A percentile compares a stretch with the other conserved stretches of the same genome.
Conservation (phyloP, 495 filamentous ascomycete species). For the Collariella sp. region DNA sequence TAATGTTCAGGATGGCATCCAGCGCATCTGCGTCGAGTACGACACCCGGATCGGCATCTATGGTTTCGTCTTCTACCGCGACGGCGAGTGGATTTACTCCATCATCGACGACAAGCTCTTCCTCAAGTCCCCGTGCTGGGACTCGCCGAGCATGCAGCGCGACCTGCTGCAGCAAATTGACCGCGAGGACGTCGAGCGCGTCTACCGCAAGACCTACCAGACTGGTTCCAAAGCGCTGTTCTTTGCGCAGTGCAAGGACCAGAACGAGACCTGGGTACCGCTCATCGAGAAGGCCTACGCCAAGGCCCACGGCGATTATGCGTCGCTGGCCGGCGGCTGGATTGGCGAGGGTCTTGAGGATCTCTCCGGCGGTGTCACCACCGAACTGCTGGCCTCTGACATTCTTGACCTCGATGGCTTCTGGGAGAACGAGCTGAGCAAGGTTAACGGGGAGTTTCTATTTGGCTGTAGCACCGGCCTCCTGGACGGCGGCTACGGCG, state of each 20-base stretch:
- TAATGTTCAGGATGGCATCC: slow-evolving; percentile 66
- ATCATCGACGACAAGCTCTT: slow-evolving; percentile 80
- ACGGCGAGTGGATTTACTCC: slow-evolving; percentile 90
- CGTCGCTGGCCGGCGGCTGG: slow-evolving; percentile 73
- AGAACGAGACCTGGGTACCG: slow-evolving; percentile 91
- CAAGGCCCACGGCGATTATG: slow-evolving; percentile 83
- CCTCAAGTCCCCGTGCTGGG: slow-evolving; percentile 74
- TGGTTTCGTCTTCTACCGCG: slow-evolving; percentile 90
- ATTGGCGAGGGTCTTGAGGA: slow-evolving; percentile 89
- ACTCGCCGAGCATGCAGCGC: slow-evolving; percentile 48
- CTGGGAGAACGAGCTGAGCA: slow-evolving; percentile 79
- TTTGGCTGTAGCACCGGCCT: slow-evolving; percentile 75
- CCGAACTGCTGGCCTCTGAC: slow-evolving; percentile 70
- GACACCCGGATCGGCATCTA: slow-evolving; percentile 77
- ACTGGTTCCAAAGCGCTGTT: slow-evolving; percentile 73
- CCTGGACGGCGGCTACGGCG: slow-evolving; percentile 52
- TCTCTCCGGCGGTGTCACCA: slow-evolving; percentile 86
- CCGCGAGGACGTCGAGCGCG: slow-evolving; percentile 57
- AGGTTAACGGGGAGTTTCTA: slow-evolving; percentile 82
- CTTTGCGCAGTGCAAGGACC: slow-evolving; percentile 78
- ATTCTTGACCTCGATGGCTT: slow-evolving; percentile 86
- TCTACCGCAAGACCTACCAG: slow-evolving; percentile 73
- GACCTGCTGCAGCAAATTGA: slow-evolving; percentile 51
- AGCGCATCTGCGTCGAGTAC: slow-evolving; percentile 73
- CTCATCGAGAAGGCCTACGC: slow-evolving; percentile 93